Evolutionary conservation across 2,329 filamentous ascomycete genomes (phyloP).

Genomic region (Kalaharituber pfeilii): DNA sequence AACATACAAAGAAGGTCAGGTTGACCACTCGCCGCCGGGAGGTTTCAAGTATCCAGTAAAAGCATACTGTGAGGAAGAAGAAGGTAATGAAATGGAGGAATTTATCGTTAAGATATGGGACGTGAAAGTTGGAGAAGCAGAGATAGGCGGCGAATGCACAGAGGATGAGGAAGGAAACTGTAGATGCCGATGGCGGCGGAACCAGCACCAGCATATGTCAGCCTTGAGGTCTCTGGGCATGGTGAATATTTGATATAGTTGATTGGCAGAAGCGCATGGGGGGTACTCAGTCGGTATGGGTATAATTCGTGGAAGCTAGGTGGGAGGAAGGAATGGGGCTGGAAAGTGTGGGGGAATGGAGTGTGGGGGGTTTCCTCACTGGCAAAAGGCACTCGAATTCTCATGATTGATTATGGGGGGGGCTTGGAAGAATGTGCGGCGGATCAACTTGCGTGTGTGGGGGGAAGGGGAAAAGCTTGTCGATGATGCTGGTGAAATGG

Average conservation of each 20-base stretch:
- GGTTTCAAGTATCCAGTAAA: constrained; percentile 96
- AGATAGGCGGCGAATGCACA: neutral
- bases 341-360: constrained; percentile 7
- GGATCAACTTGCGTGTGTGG: too few relatives aligned
- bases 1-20: constrained; percentile 50
- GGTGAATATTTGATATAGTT: too few relatives aligned
- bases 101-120: constrained; percentile 62
- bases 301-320: too few relatives aligned
- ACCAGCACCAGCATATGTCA: neutral
- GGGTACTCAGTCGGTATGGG: too few relatives aligned
- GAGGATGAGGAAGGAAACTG: constrained; percentile 1
- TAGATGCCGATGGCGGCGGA: neutral
- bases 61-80: constrained; percentile 48
- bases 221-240: neutral
- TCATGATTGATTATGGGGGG: constrained; percentile 37
- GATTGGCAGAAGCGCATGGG: neutral
- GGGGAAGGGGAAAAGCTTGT: neutral
- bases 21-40: constrained; percentile 70
- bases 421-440: too few relatives aligned
- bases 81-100: constrained; percentile 73
- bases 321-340: too few relatives aligned
- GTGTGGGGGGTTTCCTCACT: constrained; percentile 38
- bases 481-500: neutral
- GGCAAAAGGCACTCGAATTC: constrained; percentile 75
- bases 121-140: constrained; percentile 11